Evolutionary conservation across 805 yeast genomes (phyloP), one percentile per base, ranked within the genome.

Genomic region (Candida schatavii): DNA sequence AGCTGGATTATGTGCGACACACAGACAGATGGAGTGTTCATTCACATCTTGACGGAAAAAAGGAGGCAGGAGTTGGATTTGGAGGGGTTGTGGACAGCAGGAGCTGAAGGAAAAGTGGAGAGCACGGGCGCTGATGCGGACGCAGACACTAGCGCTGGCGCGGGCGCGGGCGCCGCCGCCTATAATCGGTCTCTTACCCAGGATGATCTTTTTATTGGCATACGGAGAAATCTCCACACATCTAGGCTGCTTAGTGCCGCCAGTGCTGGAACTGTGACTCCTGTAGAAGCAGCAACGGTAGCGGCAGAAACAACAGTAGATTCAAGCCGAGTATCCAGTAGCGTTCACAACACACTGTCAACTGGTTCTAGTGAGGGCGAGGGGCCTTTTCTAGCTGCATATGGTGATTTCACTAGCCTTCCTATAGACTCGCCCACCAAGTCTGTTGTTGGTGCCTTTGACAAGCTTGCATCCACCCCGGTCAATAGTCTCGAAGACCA

Each of bases 1-100:
- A 77, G 86, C 20, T 90, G 98, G 98, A 80, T 87, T 18, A 79
- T 87, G 76, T 68, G 89, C 37, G 88, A 88, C 51, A 75, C 88
- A 37, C 68, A 72, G 21, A 62, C 77, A 2, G 84, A 82, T 46
- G 78, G 79, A 29, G 75, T 88, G 3, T 76, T 71, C 41, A 73
- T 90, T 25, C 96, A 90, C 61, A 61, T 90, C 14, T 62, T 90
- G 53, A 87, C 96, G 0, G 70, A 72, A 3, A 81, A 80, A 31
- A 77, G 91, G 59, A 71, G 97, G 44, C 57, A 61, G 14, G 81
- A 77, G 44, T 64, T 91, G 48, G 80, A 86, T 52, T 70, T 90
- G 55, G 96, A 88, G 57, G 68, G 74, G 19, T 55, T 88, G 33
- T 88, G 88, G 83, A n/a, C 28, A 9, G 32, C 32, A 6, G 17